phyloP scores from a whole-genome alignment of 2,329 filamentous ascomycete species.

The Diaporthe sp. region DNA sequence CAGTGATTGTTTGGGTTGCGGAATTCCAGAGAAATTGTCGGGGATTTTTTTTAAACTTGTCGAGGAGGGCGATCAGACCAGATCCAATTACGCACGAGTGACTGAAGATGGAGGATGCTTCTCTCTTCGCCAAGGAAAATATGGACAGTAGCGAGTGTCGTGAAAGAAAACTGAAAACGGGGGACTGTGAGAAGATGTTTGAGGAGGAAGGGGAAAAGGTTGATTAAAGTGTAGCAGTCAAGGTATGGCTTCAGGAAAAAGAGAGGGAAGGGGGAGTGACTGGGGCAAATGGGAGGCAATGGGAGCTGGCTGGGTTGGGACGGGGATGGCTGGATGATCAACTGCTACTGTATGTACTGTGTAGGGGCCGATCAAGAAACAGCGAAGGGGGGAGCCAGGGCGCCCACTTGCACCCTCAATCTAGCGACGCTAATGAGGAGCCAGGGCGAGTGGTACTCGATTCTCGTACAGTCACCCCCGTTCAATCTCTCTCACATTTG shows the following conservation, averaged over 20 bases:
- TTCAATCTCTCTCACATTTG: not conserved
- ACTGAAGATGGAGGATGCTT: constrained; percentile 33
- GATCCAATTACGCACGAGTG: constrained; percentile 35
- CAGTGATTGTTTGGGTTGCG: constrained; percentile 35
- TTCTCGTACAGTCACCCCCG: constrained; percentile 27
- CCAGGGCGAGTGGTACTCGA: constrained; percentile 29
- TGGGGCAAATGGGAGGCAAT: constrained; percentile 24
- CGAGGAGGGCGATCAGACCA: constrained; percentile 30
- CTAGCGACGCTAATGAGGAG: constrained; percentile 36
- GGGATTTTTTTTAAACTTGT: constrained; percentile 20
- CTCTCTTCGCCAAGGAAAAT: constrained; percentile 39
- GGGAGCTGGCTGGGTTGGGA: constrained; percentile 35
- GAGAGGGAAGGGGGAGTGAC: constrained; percentile 31
- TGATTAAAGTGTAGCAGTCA: constrained; percentile 32
- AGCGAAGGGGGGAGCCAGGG: constrained; percentile 30
- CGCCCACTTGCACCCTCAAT: constrained; percentile 30
- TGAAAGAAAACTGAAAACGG: constrained; percentile 38
- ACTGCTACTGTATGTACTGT: constrained; percentile 11
- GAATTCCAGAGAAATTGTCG: constrained; percentile 37
- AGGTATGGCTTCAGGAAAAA: constrained; percentile 32
- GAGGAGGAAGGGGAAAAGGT: constrained; percentile 32
- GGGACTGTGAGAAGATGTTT: constrained; percentile 25
- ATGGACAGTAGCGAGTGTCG: constrained; percentile 42
- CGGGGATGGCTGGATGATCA: constrained; percentile 33
- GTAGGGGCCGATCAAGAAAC: constrained; percentile 15